Base-by-base conservation (phyloP, 176 grass and related monocot species). In the Triticum timopheevii region DNA sequence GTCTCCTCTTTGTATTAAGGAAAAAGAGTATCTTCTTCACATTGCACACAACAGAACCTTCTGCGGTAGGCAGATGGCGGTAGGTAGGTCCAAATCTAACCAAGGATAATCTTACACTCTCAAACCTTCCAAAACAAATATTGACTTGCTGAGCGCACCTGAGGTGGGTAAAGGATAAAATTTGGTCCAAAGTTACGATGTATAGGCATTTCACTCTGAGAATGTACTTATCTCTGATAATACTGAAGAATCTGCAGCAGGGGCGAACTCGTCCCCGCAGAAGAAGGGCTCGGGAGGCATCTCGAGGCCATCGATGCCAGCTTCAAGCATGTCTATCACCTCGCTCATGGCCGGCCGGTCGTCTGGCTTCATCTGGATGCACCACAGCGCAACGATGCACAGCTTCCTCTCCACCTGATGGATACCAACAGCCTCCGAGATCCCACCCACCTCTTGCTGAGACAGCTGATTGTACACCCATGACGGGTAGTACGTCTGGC, bases 251-350 rank as follows among this genome's bases (percentile, higher is more conserved):
- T 34, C 10, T 22, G 9, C 28, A 13, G 16, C 27, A 77, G 47
- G 9, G 0, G 27, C 47, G 0, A 4, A 3, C 10, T 58, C 75
- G 12, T 77, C 75, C 27, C 47, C 75, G 22, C 75, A 77, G 17
- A 77, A 77, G 49, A 77, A 58, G 0, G 75, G 75, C 50, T 58
- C 27, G 0, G 75, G 27, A 34, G 75, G 75, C 6, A 77, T 77
- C 16, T 77, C 27, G 19, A 77, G 47, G 75, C 10, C 30, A 11
- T 77, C 28, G 2, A 77, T 4, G 3, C 73, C 25, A 76, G 25
- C 45, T 76, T 76, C 73, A 0, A 76, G 73, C 73, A 76, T 76
- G 44, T 76, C 73, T 17, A 76, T 1, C 45, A 76, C 73, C 73
- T 76, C 73, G 2, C 45, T 76, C 73, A 76, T 76, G 0, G 73